A percentile compares a stretch with the other conserved stretches of the same genome.
phyloP scores from a whole-genome alignment of 495 filamentous ascomycete species.

The Talaromyces ruber region DNA sequence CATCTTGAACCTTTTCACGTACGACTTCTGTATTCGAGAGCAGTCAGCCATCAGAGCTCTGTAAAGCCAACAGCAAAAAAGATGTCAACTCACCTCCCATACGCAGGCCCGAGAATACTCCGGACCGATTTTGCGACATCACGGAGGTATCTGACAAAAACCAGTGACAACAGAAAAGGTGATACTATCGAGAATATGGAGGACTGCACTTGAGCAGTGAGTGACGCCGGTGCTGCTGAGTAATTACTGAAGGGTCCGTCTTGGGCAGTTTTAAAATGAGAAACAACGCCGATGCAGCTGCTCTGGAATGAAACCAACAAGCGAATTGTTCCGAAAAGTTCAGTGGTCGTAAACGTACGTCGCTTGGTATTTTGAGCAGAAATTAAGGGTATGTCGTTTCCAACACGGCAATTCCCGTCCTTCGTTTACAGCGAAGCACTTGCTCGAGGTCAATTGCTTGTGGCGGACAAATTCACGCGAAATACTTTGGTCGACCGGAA shows the following conservation, averaged over 20 bases:
- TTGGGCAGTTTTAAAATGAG: constrained; percentile 32
- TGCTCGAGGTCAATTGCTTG: neutral
- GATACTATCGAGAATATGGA: constrained; percentile 31
- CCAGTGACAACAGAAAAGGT: constrained; percentile 11
- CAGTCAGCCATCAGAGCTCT: neutral
- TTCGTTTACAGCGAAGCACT: neutral
- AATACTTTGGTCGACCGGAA: neutral
- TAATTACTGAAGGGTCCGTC: constrained; percentile 40
- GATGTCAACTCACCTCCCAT: constrained; percentile 63
- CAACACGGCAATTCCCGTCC: neutral
- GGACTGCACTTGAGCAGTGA: constrained; percentile 39
- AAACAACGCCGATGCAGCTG: constrained; percentile 12
- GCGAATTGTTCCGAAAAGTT: neutral
- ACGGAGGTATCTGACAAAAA: constrained; percentile 17
- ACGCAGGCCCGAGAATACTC: constrained; percentile 66
- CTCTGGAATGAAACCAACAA: constrained; percentile 3
- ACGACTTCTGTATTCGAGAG: constrained; percentile 66
- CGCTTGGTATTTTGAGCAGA: neutral
- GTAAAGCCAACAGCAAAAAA: neutral
- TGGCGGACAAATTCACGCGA: neutral
- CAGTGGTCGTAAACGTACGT: neutral
- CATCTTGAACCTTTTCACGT: constrained; percentile 98
- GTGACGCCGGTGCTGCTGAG: constrained; percentile 15
- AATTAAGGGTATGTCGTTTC: neutral
- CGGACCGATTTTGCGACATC: constrained; percentile 70